Percentiles rank a stretch among this genome's conserved stretches.
Evolutionary conservation across 208 protist species (phyloP).

Genomic region (Acanthamoeba polyphaga): DNA sequence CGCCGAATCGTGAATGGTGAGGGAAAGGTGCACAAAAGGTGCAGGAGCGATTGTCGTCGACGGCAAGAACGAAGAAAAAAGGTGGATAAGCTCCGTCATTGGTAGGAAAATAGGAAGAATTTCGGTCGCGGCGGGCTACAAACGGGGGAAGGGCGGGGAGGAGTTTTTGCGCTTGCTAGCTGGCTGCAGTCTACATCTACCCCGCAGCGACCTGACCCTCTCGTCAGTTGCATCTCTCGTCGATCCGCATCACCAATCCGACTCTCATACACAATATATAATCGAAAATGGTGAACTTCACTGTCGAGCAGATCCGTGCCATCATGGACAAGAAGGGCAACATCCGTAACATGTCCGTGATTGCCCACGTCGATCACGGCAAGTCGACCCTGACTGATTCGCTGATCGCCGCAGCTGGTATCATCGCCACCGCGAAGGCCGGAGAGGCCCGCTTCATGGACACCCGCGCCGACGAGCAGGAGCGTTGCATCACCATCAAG

Average conservation of each 20-base stretch:
- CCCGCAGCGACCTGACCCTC: conserved; percentile 4
- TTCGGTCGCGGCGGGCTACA: not conserved
- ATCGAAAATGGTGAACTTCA: conserved; percentile 92
- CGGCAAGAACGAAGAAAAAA: not conserved
- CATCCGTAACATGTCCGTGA: conserved; percentile 96
- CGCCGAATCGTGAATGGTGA: no score
- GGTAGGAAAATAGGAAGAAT: conserved; percentile 1
- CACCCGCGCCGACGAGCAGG: conserved; percentile 97
- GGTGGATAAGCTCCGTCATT: conserved; percentile 4
- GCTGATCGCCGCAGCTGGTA: conserved; percentile 96
- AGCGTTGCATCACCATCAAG: conserved; percentile 99
- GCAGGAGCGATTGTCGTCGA: not conserved
- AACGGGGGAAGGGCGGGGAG: not conserved
- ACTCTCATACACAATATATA: not conserved
- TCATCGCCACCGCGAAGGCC: conserved; percentile 94
- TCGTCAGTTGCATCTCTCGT: not conserved
- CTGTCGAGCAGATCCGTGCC: conserved; percentile 93
- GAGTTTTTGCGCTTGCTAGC: conserved; percentile 28
- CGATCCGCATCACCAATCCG: not conserved
- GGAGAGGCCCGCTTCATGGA: conserved; percentile 96
- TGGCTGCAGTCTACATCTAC: not conserved
- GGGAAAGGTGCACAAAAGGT: not conserved
- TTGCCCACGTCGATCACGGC: conserved; percentile 95
- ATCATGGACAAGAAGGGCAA: conserved; percentile 95
- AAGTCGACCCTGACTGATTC: conserved; percentile 99